Conservation (phyloP, 208 protist species). For the Leishmania gerbilli region DNA sequence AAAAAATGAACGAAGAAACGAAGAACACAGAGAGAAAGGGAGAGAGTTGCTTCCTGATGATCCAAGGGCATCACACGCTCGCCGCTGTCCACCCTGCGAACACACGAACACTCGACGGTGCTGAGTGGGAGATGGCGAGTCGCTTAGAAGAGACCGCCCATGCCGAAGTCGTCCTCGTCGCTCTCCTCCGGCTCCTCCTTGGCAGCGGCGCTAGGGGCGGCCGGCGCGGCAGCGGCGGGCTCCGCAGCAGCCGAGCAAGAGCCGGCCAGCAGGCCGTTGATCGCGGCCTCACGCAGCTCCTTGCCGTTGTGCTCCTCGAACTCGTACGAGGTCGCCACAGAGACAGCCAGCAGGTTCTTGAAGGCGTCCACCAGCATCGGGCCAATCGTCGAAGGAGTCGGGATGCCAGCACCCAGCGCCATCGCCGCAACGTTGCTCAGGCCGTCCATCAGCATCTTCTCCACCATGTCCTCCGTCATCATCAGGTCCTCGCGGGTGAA, state of each 20-base stretch:
- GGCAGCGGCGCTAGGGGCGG: slow-evolving; percentile 35
- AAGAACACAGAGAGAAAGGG: neutral
- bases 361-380: slow-evolving; percentile 96
- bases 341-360: slow-evolving; percentile 97
- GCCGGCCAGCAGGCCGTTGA: slow-evolving; percentile 82
- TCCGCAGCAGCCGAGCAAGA: slow-evolving; percentile 67
- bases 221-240: slow-evolving; percentile 44
- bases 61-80: neutral
- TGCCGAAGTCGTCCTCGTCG: slow-evolving; percentile 85
- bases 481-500: slow-evolving; percentile 95
- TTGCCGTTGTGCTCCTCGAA: slow-evolving; percentile 84
- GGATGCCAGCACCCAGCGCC: slow-evolving; percentile 95
- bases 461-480: slow-evolving; percentile 93
- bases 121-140: neutral
- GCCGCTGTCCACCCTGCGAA: neutral
- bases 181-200: slow-evolving; percentile 72
- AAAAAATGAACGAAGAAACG: neutral
- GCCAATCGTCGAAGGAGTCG: slow-evolving; percentile 94
- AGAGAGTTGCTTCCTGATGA: neutral
- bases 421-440: slow-evolving; percentile 94
- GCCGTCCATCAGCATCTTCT: slow-evolving; percentile 84
- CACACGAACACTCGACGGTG: neutral
- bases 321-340: slow-evolving; percentile 94
- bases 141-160: slow-evolving; percentile 85
- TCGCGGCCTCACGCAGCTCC: slow-evolving; percentile 91